Evolutionary conservation across 1,284 basidiomycete genomes (phyloP), one percentile per base, ranked within the genome.

Genomic region (Naganishia sp.): DNA sequence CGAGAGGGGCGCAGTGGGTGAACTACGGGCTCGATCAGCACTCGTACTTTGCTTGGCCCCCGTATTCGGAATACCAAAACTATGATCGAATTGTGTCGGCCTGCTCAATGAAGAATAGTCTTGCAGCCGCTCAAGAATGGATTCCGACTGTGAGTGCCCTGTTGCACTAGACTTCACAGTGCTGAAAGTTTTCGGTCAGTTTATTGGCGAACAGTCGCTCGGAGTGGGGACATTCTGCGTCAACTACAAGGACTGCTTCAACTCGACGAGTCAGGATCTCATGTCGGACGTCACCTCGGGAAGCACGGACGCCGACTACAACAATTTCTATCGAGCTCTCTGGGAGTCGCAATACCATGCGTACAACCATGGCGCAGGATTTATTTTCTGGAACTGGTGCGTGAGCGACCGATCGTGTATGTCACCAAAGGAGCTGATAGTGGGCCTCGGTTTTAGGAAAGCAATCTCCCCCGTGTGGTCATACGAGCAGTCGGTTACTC

Each of bases 21-120:
- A 73, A 75, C 46, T 75, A 74, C 52, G 75, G 71, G 11, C 66
- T 76, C n/a, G 76, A 78, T 60, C 75, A 71, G 15, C 76, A 77
- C 61, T 71, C 72, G 25, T 78, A 78, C 54, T 71, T 73, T 43
- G 74, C 75, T 1, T 78, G 76, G 64, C 64, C 65, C n/a, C 67
- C 67, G 5, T 62, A 70, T 2, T 35, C 52, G 28, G 35, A 56
- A 17, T 70, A 71, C 63, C 71, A 69, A 2, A 65, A 72, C n/a
- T 70, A 74, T 31, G 71, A 73, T 49, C 76, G 76, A 61, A 68
- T 78, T 13, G 70, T 70, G 31, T 68, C 71, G 0, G 72, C 74
- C 32, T 78, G 76, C 52, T 63, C 65, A 1, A 67, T 64, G 51
- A 58, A 71, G 3, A 47, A 54, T 5, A 66, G 54, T 23, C 68